Evolutionary conservation across 495 filamentous ascomycete species (phyloP).

Genomic region (Penicillium mononematosum): DNA sequence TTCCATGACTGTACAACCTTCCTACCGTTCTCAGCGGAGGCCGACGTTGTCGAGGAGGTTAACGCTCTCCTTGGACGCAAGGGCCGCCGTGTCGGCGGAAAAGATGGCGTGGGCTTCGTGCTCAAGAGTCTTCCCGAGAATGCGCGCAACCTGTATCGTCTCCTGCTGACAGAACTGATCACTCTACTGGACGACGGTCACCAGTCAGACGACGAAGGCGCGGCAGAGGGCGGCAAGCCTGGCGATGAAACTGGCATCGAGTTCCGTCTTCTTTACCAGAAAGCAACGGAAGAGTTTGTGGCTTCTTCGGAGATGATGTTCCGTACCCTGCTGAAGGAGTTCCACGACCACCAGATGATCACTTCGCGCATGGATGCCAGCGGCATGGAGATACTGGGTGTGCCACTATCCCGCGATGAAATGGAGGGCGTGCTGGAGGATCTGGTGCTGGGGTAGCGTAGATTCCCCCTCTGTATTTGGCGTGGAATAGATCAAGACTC

Average conservation of each 20-base stretch:
- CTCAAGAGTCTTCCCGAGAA: constrained; percentile 88
- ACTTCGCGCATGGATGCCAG: constrained; percentile 78
- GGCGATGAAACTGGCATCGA: constrained; percentile 64
- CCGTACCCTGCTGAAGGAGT: constrained; percentile 90
- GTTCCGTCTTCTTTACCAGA: constrained; percentile 88
- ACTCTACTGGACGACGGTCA: constrained; percentile 55
- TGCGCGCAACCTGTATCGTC: constrained; percentile 77
- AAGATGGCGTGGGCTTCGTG: constrained; percentile 90
- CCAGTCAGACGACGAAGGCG: constrained; percentile 45
- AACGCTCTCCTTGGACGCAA: constrained; percentile 81
- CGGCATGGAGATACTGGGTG: constrained; percentile 79
- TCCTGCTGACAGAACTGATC: constrained; percentile 83
- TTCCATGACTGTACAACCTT: constrained; percentile 97
- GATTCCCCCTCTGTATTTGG: constrained; percentile 3
- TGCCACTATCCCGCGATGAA: constrained; percentile 85
- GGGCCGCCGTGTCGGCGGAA: constrained; percentile 78
- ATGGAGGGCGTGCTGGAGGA: constrained; percentile 89
- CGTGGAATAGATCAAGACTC: constrained; percentile 23
- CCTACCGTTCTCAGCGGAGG: constrained; percentile 65
- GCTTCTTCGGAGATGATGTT: constrained; percentile 96
- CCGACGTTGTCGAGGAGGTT: constrained; percentile 79
- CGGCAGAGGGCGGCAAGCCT: constrained; percentile 29
- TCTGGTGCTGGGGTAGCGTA: constrained; percentile 49
- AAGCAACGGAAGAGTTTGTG: constrained; percentile 93
- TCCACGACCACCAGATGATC: constrained; percentile 97